Percentiles rank a stretch among this genome's conserved stretches.
Conservation (phyloP, 768 basidiomycete genomes). For the Amanita pallidorosea region DNA sequence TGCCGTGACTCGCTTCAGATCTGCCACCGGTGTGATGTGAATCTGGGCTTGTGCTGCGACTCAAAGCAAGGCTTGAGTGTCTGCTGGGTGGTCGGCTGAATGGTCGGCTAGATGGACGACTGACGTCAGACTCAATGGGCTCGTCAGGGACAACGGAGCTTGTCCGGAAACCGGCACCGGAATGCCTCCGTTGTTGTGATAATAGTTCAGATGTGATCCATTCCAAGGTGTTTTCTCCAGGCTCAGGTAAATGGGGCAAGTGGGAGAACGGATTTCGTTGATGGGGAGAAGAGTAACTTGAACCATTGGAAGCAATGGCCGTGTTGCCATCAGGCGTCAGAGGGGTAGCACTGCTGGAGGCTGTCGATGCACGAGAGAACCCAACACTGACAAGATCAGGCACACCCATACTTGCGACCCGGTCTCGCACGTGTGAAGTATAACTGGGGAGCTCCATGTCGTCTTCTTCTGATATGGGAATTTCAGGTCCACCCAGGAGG, state of each 20-base stretch:
- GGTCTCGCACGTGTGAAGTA: slow-evolving; percentile 79
- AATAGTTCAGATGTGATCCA: slow-evolving; percentile 85
- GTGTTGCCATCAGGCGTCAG: background rate
- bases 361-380: slow-evolving; percentile 54
- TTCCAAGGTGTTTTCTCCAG: slow-evolving; percentile 40
- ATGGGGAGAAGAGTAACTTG: slow-evolving; percentile 29
- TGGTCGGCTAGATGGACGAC: slow-evolving; percentile 14
- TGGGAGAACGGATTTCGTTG: slow-evolving; percentile 26
- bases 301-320: slow-evolving; percentile 5
- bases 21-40: slow-evolving; percentile 1
- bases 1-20: background rate
- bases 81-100: slow-evolving; percentile 21
- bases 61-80: slow-evolving; percentile 37
- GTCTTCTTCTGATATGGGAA: slow-evolving; percentile 21
- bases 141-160: background rate
- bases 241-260: slow-evolving; percentile 35
- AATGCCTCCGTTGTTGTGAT: background rate
- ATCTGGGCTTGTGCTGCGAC: slow-evolving; percentile 33
- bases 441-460: slow-evolving; percentile 85
- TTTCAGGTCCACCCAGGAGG: slow-evolving; percentile 35
- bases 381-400: slow-evolving; percentile 54
- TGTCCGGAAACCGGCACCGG: background rate
- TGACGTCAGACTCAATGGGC: slow-evolving; percentile 11
- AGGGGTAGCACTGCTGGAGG: slow-evolving; percentile 14
- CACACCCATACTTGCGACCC: slow-evolving; percentile 71